phyloP scores from a whole-genome alignment of 1,284 basidiomycete genomes.

The Ceratobasidium papillatum region DNA sequence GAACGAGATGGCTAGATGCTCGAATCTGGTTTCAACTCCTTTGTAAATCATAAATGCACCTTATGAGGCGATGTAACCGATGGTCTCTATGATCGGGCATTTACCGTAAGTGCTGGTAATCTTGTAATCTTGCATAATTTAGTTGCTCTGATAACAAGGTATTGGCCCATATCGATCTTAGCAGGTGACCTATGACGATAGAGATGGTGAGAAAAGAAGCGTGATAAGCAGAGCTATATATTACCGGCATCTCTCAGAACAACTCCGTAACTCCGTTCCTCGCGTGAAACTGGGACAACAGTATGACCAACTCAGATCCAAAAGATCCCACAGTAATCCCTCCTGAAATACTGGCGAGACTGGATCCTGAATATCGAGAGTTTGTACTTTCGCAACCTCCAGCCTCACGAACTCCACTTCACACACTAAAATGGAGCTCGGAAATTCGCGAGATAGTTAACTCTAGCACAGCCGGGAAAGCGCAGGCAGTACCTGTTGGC shows the following conservation, averaged over 20 bases:
- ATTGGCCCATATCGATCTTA: background rate
- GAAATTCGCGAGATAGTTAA: conserved; percentile 14
- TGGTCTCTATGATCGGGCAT: background rate
- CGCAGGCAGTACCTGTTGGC: conserved; percentile 1
- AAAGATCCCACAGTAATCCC: background rate
- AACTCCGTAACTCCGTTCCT: too few species aligned
- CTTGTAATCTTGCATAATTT: background rate
- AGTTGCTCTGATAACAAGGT: background rate
- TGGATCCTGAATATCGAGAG: conserved; percentile 14
- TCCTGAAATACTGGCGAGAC: background rate
- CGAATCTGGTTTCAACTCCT: background rate
- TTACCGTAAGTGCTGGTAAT: too few species aligned
- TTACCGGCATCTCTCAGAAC: background rate
- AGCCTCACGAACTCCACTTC: conserved; percentile 11
- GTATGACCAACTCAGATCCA: background rate
- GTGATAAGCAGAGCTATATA: background rate
- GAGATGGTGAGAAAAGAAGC: background rate
- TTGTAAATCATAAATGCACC: background rate
- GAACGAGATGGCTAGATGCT: background rate
- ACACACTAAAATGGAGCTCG: conserved; percentile 9
- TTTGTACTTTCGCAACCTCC: conserved; percentile 18
- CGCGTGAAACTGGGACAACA: background rate
- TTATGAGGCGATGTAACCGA: background rate
- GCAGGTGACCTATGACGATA: background rate
- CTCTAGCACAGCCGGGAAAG: conserved; percentile 17